A percentile compares a stretch with the other conserved stretches of the same genome.
Conservation (phyloP, 257 asterid species). For the Datura wrightii region DNA sequence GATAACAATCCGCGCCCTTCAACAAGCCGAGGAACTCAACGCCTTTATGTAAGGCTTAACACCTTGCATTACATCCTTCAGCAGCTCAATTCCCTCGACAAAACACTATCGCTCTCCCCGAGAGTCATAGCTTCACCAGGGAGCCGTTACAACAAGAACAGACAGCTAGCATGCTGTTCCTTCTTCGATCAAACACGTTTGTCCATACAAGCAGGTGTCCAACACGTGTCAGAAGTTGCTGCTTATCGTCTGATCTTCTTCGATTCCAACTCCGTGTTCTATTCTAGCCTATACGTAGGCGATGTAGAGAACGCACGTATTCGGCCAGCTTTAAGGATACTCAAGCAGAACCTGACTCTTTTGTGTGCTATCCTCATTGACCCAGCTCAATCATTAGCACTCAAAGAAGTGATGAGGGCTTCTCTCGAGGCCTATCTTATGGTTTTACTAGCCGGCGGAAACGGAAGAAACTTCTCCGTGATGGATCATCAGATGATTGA, state of each 20-base stretch:
- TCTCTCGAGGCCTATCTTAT: slow-evolving; percentile 76
- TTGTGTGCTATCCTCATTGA: slow-evolving; percentile 79
- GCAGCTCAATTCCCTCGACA: slow-evolving; percentile 68
- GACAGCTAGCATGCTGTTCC: slow-evolving; percentile 52
- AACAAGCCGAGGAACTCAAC: slow-evolving; percentile 96
- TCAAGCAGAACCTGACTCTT: slow-evolving; percentile 78
- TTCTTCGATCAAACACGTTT: slow-evolving; percentile 69
- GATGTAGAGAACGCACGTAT: slow-evolving; percentile 65
- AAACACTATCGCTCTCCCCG: slow-evolving; percentile 58
- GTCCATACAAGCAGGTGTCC: slow-evolving; percentile 57
- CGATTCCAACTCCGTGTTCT: slow-evolving; percentile 73
- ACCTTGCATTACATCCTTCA: slow-evolving; percentile 73
- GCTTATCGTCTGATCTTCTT: slow-evolving; percentile 84
- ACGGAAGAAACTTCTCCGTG: slow-evolving; percentile 57
- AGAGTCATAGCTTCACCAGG: slow-evolving; percentile 56
- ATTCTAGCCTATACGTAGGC: slow-evolving; percentile 56
- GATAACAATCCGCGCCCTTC: slow-evolving; percentile 78
- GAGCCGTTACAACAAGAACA: slow-evolving; percentile 42
- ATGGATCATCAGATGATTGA: slow-evolving; percentile 74
- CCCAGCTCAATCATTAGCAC: slow-evolving; percentile 66
- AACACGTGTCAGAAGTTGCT: slow-evolving; percentile 84
- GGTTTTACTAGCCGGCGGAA: slow-evolving; percentile 92
- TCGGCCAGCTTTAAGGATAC: slow-evolving; percentile 55
- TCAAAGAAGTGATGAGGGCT: slow-evolving; percentile 81
- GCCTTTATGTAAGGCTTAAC: slow-evolving; percentile 91